Conservation (phyloP, 225 moss, liverwort and hornwort species). For the Neckera pumila region DNA sequence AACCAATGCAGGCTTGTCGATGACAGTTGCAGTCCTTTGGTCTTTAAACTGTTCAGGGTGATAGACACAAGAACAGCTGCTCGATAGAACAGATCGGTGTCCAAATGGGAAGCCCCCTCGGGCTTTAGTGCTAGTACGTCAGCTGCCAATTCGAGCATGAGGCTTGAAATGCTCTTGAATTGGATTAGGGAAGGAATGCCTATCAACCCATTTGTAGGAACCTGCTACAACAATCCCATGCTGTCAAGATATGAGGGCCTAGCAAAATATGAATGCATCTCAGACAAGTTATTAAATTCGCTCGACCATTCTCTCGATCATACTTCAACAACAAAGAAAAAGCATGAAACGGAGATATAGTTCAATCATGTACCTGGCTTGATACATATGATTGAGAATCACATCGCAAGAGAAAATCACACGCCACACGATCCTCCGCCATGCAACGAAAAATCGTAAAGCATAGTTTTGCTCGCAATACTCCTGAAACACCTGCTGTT, state of each 20-base stretch:
- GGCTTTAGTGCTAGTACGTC: slow-evolving; percentile 53
- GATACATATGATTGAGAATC: slow-evolving; percentile 48
- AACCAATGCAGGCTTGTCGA: slow-evolving; percentile 75
- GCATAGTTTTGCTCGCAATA: slow-evolving; percentile 74
- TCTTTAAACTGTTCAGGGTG: slow-evolving; percentile 55
- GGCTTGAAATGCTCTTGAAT: slow-evolving; percentile 64
- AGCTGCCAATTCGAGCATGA: slow-evolving; percentile 64
- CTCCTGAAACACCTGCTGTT: slow-evolving; percentile 51
- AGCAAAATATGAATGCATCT: neutral
- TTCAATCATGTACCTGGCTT: slow-evolving; percentile 14
- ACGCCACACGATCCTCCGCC: slow-evolving; percentile 73
- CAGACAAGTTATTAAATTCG: neutral
- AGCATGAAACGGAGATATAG: neutral
- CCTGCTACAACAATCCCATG: slow-evolving; percentile 12
- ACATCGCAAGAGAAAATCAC: slow-evolving; percentile 68
- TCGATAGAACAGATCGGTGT: slow-evolving; percentile 67
- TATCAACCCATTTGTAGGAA: slow-evolving; percentile 58
- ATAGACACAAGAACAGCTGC: slow-evolving; percentile 62
- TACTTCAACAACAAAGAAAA: neutral
- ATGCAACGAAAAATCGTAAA: slow-evolving; percentile 75
- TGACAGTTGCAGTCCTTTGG: slow-evolving; percentile 57
- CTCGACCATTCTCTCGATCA: neutral
- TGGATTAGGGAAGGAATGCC: slow-evolving; percentile 68
- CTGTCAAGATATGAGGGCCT: neutral
- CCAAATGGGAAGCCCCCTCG: slow-evolving; percentile 37